These are phyloP conservation scores for Sphagnum magellanicum DNA, from an alignment of 228 moss, liverwort and hornwort genomes.

Conservation along the genomic window DNA sequence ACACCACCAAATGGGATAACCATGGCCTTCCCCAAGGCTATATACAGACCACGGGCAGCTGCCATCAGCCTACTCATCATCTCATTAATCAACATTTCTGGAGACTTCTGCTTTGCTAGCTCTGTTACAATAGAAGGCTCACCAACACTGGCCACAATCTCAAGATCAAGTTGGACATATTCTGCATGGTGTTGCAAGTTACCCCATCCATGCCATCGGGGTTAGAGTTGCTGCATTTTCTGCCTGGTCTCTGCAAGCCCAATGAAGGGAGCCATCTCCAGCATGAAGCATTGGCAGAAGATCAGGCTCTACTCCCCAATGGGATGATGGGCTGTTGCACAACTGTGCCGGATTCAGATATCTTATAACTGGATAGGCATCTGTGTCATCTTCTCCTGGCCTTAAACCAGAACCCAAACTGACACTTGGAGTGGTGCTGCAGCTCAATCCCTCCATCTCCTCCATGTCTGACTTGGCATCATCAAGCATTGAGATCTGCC, in stretches of 20 bases:
- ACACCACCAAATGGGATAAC: constrained; percentile 82
- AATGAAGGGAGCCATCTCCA: constrained; percentile 70
- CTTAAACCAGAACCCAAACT: constrained; percentile 61
- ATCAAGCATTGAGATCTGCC: constrained; percentile 82
- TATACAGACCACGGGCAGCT: constrained; percentile 75
- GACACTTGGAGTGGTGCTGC: constrained; percentile 54
- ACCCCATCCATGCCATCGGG: constrained; percentile 83
- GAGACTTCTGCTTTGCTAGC: constrained; percentile 68
- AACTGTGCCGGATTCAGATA: constrained; percentile 83
- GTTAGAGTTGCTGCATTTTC: constrained; percentile 69
- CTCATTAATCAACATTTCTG: constrained; percentile 72
- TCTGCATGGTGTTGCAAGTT: constrained; percentile 73
- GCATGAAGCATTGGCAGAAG: constrained; percentile 79
- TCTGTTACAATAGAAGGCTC: constrained; percentile 65
- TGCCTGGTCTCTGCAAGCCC: constrained; percentile 73
- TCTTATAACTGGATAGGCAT: constrained; percentile 76
- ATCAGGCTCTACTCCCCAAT: constrained; percentile 93
- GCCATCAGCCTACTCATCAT: constrained; percentile 76
- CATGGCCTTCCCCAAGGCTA: constrained; percentile 87
- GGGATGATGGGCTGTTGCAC: constrained; percentile 70
- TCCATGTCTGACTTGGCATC: constrained; percentile 76
- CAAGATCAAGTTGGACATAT: constrained; percentile 63
- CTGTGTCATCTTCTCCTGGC: constrained; percentile 78
- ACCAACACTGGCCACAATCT: constrained; percentile 40
- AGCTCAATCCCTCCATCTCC: constrained; percentile 47